Evolutionary conservation across 108 stramenopile genomes (phyloP), one percentile per base, ranked within the genome.

Genomic region (Mediolabrus comicus): DNA sequence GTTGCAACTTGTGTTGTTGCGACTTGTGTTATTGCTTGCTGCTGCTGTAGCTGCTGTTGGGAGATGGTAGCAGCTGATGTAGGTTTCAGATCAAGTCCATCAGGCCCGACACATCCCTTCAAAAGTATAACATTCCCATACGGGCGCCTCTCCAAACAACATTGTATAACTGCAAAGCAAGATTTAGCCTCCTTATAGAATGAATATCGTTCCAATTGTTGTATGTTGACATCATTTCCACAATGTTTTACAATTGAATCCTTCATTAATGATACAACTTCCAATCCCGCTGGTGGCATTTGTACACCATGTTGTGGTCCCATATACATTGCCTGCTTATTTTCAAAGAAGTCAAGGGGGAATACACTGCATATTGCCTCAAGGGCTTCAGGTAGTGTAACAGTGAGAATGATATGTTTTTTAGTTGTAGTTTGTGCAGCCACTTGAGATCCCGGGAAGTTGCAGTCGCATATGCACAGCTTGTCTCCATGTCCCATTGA

Each of bases 401-500:
- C 77, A 11, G 83, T 72, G 41, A 80, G 61, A 9, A 77, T 17
- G 53, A 82, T 54, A 43, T 68, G 66, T 17, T 84, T 84, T 11
- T 53, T 32, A 0, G 80, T 46, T 6, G 75, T 80, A n/a, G 80
- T 84, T 26, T 78, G 67, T 1, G 77, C 57, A 11, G 80, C 75
- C 8, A 84, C 77, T 64, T 84, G 34, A 4, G 80, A 76, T 6
- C 80, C 83, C 2, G 83, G 83, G 46, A 84, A 84, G 39, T 84
- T 84, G 62, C 79, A 81, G 36, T 84, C 83, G 49, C 74, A 76
- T 13, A 84, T 43, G 30, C 39, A 35, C n/a, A 84, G 32, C 60
- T 72, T 77, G 59, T 84, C 80, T 0, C 83, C 83, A 49, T 84
- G 83, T 1, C 83, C 83, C 83, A 84, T 84, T 4, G 76, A 67